Conservation (phyloP, 345 rosid species). For the Lepidium aucheri region DNA sequence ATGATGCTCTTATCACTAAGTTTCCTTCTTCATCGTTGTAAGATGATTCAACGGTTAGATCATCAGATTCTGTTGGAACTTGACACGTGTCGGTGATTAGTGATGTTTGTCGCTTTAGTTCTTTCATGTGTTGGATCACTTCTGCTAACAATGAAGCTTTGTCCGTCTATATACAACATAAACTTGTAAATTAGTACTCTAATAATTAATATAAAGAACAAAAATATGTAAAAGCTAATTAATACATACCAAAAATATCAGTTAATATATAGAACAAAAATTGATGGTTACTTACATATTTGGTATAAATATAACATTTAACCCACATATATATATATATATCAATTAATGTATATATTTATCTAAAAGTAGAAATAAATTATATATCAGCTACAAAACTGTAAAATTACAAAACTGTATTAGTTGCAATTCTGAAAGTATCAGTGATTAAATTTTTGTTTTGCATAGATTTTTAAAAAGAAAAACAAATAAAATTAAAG, state of each 20-base stretch:
- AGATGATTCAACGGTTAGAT: conserved; percentile 73
- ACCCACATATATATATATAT: no score
- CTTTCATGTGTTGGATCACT: conserved; percentile 63
- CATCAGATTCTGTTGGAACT: conserved; percentile 80
- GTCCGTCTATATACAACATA: conserved; percentile 39
- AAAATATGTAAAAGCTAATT: no score
- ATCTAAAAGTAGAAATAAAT: not conserved
- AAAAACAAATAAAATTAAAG: not conserved
- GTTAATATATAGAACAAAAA: no score
- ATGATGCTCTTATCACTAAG: conserved; percentile 78
- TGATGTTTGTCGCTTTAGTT: conserved; percentile 40
- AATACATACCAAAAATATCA: not conserved
- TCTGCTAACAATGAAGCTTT: conserved; percentile 82
- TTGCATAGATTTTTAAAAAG: not conserved
- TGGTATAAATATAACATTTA: no score
- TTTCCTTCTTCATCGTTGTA: conserved; percentile 67
- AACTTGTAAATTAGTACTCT: no score
- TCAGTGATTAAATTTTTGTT: not conserved
- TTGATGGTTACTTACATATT: no score
- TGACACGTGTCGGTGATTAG: conserved; percentile 73
- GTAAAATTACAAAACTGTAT: no score
- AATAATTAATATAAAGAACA: no score
- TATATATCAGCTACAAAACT: no score
- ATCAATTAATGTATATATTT: not conserved
- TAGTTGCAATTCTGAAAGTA: not conserved